Conservation (phyloP, 331 rosid species). For the Cydonia oblonga region DNA sequence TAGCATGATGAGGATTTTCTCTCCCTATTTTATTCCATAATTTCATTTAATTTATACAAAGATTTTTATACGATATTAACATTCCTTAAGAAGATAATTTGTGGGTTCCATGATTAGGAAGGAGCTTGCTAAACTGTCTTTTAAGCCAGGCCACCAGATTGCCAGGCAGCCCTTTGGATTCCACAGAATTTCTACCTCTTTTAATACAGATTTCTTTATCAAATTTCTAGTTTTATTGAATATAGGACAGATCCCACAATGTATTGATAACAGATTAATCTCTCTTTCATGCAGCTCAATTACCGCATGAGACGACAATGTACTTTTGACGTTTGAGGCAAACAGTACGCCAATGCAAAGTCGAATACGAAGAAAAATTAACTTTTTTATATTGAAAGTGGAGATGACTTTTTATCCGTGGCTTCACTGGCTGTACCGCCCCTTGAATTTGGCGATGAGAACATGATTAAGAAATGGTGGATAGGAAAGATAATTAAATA, state of each 20-base stretch:
- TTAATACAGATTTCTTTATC: neutral
- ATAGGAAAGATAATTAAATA: neutral
- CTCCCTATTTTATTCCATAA: neutral
- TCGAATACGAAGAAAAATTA: no score
- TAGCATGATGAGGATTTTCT: neutral
- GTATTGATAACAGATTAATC: no score
- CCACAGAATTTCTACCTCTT: neutral
- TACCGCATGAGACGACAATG: neutral
- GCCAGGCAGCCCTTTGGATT: neutral
- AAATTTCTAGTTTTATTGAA: no score
- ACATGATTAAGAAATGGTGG: neutral
- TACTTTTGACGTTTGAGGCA: no score
- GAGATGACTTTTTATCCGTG: neutral
- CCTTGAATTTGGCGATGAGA: neutral
- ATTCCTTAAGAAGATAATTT: neutral
- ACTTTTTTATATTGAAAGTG: neutral
- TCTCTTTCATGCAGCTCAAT: no score
- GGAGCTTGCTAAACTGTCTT: neutral
- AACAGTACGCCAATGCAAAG: accelerated
- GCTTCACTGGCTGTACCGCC: neutral
- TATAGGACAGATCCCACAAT: neutral
- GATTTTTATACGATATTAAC: neutral
- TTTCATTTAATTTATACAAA: neutral
- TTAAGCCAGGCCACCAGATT: neutral
- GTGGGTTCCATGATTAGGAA: neutral